Evolutionary conservation across 2,329 filamentous ascomycete species (phyloP).

Genomic region (Acarospora socialis): DNA sequence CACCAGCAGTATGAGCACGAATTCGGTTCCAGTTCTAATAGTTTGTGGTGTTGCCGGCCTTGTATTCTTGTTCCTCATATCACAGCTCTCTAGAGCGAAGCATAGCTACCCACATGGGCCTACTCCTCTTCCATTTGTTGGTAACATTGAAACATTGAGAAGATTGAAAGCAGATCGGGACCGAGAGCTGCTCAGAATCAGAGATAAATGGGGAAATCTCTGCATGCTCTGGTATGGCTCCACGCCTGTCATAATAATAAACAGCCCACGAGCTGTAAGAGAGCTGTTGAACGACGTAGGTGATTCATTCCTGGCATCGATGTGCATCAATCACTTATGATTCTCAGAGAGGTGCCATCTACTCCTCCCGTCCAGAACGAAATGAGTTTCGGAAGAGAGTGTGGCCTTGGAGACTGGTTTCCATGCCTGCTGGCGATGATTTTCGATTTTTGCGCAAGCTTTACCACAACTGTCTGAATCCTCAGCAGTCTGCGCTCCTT

Average conservation of each 20-base stretch:
- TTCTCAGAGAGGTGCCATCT: not conserved
- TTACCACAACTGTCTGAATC: slow-evolving; percentile 3
- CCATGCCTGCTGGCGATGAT: not conserved
- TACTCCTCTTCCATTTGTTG: slow-evolving; percentile 1
- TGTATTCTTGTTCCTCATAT: no score
- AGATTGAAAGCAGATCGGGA: slow-evolving; percentile 1
- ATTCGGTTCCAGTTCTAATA: no score
- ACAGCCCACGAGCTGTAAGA: slow-evolving; percentile 1
- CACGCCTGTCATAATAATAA: slow-evolving; percentile 2
- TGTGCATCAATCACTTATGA: not conserved
- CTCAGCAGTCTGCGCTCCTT: not conserved
- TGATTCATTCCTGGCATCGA: not conserved
- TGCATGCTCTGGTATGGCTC: slow-evolving; percentile 2
- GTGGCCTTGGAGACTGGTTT: slow-evolving; percentile 2
- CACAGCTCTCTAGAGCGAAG: no score
- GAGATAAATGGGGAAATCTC: not conserved
- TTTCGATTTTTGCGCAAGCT: slow-evolving; percentile 4
- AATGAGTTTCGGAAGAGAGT: slow-evolving; percentile 3
- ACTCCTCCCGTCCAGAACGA: slow-evolving; percentile 2
- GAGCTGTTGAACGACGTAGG: slow-evolving; percentile 2
- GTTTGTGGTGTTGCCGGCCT: no score
- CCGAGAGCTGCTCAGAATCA: not conserved
- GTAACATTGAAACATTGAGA: slow-evolving; percentile 1
- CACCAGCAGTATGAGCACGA: no score
- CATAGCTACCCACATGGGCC: slow-evolving; percentile 4